These are phyloP conservation scores for Stephania cephalantha DNA, from an alignment of 164 flowering plant genomes.

Conservation along the genomic window DNA sequence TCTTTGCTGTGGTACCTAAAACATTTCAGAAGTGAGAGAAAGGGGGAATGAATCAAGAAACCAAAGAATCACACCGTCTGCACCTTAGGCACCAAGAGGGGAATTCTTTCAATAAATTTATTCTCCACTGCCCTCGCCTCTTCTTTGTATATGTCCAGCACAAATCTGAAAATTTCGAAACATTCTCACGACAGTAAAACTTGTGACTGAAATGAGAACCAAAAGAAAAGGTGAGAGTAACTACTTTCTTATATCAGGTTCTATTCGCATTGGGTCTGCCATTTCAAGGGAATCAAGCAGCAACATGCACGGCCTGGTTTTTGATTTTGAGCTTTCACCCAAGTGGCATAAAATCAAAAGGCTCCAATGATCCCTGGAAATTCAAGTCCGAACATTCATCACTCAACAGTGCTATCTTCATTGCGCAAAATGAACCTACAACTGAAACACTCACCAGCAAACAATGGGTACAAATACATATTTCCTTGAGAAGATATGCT, in stretches of 20 bases:
- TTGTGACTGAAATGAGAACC: not conserved
- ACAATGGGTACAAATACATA: conserved; percentile 30
- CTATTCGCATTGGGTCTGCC: conserved; percentile 49
- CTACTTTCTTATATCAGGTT: conserved; percentile 66
- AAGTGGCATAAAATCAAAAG: conserved; percentile 66
- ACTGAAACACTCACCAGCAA: conserved; percentile 22
- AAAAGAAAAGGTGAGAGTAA: not conserved
- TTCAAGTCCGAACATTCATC: not conserved
- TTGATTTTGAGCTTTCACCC: conserved; percentile 41
- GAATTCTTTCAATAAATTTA: conserved; percentile 37
- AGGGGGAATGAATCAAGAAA: not conserved
- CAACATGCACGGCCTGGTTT: conserved; percentile 54
- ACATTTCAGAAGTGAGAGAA: conserved; percentile 1
- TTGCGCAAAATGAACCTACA: not conserved
- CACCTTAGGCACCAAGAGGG: conserved; percentile 70
- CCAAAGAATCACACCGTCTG: not conserved
- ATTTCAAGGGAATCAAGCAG: conserved; percentile 62
- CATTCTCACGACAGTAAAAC: not conserved
- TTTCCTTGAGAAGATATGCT: conserved; percentile 20
- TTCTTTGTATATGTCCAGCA: conserved; percentile 40
- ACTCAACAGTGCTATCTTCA: not conserved
- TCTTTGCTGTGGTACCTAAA: conserved; percentile 77
- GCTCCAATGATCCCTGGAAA: conserved; percentile 64
- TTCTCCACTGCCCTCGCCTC: conserved; percentile 35
- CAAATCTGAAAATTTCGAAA: conserved; percentile 42